Percentiles rank a stretch among this genome's conserved stretches.
These are phyloP conservation scores for Geotrichum europaeum DNA, from an alignment of 1,139 yeast species.

Conservation along the genomic window DNA sequence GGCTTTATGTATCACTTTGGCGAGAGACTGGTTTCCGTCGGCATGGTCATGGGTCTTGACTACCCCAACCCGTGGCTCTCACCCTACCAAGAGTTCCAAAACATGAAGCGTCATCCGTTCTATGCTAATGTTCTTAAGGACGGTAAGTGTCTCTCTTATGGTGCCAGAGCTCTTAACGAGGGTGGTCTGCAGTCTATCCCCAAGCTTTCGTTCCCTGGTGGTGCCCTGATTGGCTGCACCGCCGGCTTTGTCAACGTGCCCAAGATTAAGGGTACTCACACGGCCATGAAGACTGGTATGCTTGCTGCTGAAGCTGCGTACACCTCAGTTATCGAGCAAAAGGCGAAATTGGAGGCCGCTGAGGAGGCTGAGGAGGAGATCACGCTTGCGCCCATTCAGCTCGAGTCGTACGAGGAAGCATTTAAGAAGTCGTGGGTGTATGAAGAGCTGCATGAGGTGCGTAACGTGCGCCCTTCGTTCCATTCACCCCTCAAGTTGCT, in stretches of 20 bases:
- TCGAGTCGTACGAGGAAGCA: slow-evolving; percentile 54
- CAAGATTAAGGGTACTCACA: slow-evolving; percentile 95
- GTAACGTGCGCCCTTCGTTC: slow-evolving; percentile 91
- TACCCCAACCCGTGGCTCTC: slow-evolving; percentile 90
- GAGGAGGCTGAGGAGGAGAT: slow-evolving; percentile 36
- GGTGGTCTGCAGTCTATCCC: slow-evolving; percentile 95
- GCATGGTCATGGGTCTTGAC: slow-evolving; percentile 87
- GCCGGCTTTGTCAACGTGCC: slow-evolving; percentile 98
- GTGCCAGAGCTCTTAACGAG: slow-evolving; percentile 92
- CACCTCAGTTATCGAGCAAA: slow-evolving; percentile 40
- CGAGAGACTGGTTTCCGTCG: slow-evolving; percentile 82
- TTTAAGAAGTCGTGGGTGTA: slow-evolving; percentile 78
- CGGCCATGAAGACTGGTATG: slow-evolving; percentile 93
- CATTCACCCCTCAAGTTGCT: slow-evolving; percentile 60
- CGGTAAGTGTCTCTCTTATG: slow-evolving; percentile 89
- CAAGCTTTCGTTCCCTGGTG: slow-evolving; percentile 86
- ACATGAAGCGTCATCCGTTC: slow-evolving; percentile 85
- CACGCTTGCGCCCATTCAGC: slow-evolving; percentile 35
- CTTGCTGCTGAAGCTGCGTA: slow-evolving; percentile 85
- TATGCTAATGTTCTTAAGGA: slow-evolving; percentile 71
- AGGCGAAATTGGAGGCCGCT: slow-evolving; percentile 34
- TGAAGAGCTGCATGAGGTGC: slow-evolving; percentile 71
- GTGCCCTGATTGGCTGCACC: slow-evolving; percentile 85
- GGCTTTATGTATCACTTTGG: slow-evolving; percentile 97
- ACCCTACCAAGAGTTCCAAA: slow-evolving; percentile 93